A percentile compares a stretch with the other conserved stretches of the same genome.
Conservation (phyloP, 331 rosid species). For the Pyracantha coccinea region DNA sequence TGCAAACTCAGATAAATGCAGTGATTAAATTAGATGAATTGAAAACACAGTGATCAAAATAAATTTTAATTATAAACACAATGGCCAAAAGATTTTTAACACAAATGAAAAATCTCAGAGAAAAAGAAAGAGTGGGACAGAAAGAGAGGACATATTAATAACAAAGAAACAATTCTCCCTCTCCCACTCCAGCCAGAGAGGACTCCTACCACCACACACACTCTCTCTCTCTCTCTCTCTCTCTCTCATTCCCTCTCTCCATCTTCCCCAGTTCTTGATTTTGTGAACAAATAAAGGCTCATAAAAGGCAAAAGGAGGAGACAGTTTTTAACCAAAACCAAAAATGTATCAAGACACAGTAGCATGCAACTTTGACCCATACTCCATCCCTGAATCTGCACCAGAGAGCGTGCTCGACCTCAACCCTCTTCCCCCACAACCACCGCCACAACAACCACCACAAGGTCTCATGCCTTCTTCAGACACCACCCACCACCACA, state of each 20-base stretch:
- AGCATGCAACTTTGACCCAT: constrained; percentile 54
- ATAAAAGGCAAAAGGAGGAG: not conserved
- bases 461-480: not conserved
- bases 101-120: too few relatives aligned
- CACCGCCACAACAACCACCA: not conserved
- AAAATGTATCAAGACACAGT: constrained; percentile 51
- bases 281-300: not conserved
- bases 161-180: not conserved
- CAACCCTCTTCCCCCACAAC: constrained; percentile 6
- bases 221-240: not conserved
- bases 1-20: too few relatives aligned
- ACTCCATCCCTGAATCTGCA: constrained; percentile 30
- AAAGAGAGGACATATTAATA: too few relatives aligned
- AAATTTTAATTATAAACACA: too few relatives aligned
- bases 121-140: too few relatives aligned
- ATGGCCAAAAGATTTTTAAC: too few relatives aligned
- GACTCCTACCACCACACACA: not conserved
- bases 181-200: not conserved
- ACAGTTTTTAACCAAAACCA: not conserved
- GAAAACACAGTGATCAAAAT: too few relatives aligned
- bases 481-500: not conserved
- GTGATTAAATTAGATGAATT: too few relatives aligned
- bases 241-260: not conserved
- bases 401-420: constrained; percentile 19
- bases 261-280: not conserved